Evolutionary conservation across 2,329 filamentous ascomycete species (phyloP).

Genomic region (Colletotrichum cordylinicola): DNA sequence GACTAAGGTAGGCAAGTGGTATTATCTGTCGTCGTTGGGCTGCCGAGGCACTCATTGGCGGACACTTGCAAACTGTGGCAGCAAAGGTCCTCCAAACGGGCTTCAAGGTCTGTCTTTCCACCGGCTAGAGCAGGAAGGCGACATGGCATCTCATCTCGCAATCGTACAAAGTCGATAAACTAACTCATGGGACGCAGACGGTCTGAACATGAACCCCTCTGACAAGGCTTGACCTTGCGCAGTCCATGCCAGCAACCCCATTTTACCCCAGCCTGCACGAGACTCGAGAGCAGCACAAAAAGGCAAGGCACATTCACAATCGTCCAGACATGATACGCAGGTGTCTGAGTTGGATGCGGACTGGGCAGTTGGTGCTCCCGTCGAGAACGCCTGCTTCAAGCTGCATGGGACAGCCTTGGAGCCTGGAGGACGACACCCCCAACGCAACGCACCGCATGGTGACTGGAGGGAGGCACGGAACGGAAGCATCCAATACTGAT

Average conservation of each 20-base stretch:
- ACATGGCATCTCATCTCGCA: conserved; percentile 3
- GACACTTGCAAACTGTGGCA: neutral
- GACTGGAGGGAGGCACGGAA: neutral
- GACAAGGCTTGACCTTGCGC: conserved; percentile 3
- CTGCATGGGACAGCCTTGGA: conserved; percentile 10
- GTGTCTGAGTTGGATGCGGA: conserved; percentile 2
- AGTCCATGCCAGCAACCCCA: neutral
- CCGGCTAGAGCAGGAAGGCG: neutral
- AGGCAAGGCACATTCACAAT: neutral
- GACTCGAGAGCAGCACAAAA: neutral
- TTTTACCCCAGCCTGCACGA: neutral
- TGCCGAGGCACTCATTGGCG: neutral
- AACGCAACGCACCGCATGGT: neutral
- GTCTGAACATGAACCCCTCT: conserved; percentile 10
- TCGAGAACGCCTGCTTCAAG: conserved; percentile 12
- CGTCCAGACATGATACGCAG: conserved; percentile 1
- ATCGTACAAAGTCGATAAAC: neutral
- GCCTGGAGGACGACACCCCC: neutral
- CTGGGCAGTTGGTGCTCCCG: neutral
- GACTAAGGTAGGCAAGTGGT: neutral
- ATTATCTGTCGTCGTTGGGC: neutral
- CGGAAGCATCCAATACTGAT: neutral
- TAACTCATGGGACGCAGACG: neutral
- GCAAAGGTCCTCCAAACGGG: neutral
- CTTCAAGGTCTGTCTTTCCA: neutral